These are phyloP conservation scores for Abrus pulchellus DNA, from an alignment of 306 rosid genomes.

Conservation along the genomic window DNA sequence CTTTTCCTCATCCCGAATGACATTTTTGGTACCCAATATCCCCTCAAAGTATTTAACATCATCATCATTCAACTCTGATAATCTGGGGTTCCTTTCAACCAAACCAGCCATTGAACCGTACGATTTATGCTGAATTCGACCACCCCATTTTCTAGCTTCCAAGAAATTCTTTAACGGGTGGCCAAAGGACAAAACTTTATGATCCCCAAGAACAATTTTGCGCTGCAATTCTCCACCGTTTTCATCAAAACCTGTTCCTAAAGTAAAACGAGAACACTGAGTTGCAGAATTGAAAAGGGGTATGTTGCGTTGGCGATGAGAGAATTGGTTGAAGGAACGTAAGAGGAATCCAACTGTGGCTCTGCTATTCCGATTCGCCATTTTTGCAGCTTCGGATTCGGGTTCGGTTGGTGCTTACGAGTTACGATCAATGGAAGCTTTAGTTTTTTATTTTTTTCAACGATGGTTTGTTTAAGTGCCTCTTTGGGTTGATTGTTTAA, in stretches of 20 bases:
- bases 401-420: too few species aligned
- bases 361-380: constrained; percentile 65
- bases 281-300: constrained; percentile 35
- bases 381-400: constrained; percentile 27
- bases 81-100: constrained; percentile 67
- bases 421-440: too few species aligned
- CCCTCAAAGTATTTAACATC: constrained; percentile 75
- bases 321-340: constrained; percentile 44
- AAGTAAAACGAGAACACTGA: neutral
- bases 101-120: constrained; percentile 58
- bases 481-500: too few species aligned
- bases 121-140: constrained; percentile 50
- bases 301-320: constrained; percentile 43
- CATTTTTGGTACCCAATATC: constrained; percentile 78
- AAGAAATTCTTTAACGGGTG: constrained; percentile 36
- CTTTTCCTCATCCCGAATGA: constrained; percentile 83
- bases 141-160: constrained; percentile 42
- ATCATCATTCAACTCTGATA: constrained; percentile 70
- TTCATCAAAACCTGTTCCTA: constrained; percentile 31
- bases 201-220: constrained; percentile 10
- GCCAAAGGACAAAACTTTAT: constrained; percentile 45
- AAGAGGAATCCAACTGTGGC: constrained; percentile 51
- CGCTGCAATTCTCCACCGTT: constrained; percentile 21
- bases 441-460: too few species aligned
- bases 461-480: too few species aligned